Percentiles rank a stretch among this genome's conserved stretches.
Evolutionary conservation across 805 yeast genomes (phyloP).

Genomic region (Sugiyamaella boreocaroliniensis): DNA sequence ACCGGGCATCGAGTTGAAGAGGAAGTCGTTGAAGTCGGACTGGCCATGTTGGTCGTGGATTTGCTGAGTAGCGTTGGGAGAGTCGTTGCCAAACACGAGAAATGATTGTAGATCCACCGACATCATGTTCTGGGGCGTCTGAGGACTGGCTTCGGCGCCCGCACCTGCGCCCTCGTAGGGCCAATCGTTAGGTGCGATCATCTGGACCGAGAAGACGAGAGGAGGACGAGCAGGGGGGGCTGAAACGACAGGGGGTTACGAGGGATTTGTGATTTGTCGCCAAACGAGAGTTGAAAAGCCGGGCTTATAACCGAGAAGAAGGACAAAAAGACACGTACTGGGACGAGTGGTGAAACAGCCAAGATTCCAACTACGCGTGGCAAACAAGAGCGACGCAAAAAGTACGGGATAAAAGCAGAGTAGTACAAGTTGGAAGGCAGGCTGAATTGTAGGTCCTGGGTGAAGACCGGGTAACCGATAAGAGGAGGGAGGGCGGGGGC

Average conservation of each 20-base stretch:
- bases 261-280: neutral
- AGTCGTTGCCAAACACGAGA: constrained; percentile 1
- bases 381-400: too few species aligned
- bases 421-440: too few species aligned
- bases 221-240: neutral
- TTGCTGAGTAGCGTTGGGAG: constrained; percentile 1
- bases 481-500: too few species aligned
- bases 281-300: neutral
- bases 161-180: constrained; percentile 5
- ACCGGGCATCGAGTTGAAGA: constrained; percentile 1
- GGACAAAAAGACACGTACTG: neutral
- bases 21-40: constrained; percentile 5
- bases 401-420: too few species aligned
- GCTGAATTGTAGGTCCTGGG: too few species aligned
- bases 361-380: too few species aligned
- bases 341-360: neutral
- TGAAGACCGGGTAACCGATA: too few species aligned
- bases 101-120: constrained; percentile 6
- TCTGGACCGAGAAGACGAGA: neutral
- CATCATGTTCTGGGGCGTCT: constrained; percentile 6
- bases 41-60: neutral
- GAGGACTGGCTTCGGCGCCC: neutral
- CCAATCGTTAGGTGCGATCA: neutral
- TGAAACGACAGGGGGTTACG: neutral
- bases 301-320: too few species aligned